phyloP scores from a whole-genome alignment of 2,329 filamentous ascomycete species.

The Curvularia verruculosa region DNA sequence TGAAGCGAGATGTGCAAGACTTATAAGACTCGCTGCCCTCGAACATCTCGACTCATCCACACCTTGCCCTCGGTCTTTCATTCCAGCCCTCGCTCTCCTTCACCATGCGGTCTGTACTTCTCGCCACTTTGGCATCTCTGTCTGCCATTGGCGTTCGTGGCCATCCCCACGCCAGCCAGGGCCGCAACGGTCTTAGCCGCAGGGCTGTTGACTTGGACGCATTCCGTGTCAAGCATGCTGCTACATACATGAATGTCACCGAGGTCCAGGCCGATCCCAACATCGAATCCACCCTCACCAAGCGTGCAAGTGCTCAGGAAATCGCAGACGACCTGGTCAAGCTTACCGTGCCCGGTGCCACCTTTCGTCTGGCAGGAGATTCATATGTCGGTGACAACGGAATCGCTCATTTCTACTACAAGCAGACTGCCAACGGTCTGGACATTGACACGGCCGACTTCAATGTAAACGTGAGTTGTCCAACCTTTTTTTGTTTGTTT shows the following conservation, averaged over 20 bases:
- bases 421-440: conserved; percentile 63
- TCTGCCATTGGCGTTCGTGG: conserved; percentile 32
- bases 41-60: conserved; percentile 6
- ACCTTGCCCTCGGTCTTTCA: conserved; percentile 20
- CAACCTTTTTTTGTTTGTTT: not conserved
- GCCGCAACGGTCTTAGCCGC: conserved; percentile 22
- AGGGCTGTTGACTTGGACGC: conserved; percentile 41
- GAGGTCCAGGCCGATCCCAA: conserved; percentile 27
- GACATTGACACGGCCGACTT: conserved; percentile 68
- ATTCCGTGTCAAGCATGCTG: conserved; percentile 38
- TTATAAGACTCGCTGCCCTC: conserved; percentile 19
- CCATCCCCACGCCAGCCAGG: conserved; percentile 27
- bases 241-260: conserved; percentile 32
- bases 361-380: conserved; percentile 60
- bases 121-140: conserved; percentile 38
- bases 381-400: conserved; percentile 63
- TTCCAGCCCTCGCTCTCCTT: conserved; percentile 19
- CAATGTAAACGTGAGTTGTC: conserved; percentile 62
- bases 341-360: conserved; percentile 42
- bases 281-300: conserved; percentile 23
- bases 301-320: conserved; percentile 36
- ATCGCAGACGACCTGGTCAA: conserved; percentile 45
- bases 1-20: conserved; percentile 6
- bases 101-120: conserved; percentile 40
- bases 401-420: conserved; percentile 64